Evolutionary conservation across 208 protist species (phyloP).

Genomic region (Leishmania braziliensis): DNA sequence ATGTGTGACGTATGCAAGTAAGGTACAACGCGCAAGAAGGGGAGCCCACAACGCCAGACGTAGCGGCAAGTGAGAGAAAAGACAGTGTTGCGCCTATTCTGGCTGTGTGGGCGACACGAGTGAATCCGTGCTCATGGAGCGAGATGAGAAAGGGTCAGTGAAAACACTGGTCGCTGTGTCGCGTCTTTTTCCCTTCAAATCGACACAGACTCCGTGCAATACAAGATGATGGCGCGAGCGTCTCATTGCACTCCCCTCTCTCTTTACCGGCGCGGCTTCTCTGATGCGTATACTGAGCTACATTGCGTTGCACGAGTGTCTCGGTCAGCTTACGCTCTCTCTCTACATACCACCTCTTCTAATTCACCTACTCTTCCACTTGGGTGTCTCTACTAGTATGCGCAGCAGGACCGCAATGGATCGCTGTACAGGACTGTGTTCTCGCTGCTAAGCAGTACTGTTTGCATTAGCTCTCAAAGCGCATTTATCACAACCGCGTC

Average conservation of each 20-base stretch:
- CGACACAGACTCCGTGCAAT: neutral
- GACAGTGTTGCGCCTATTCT: too few relatives aligned
- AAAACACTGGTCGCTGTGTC: neutral
- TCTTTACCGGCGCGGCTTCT: neutral
- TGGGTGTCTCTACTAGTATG: neutral
- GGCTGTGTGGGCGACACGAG: neutral
- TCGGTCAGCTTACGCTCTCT: neutral
- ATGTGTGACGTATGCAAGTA: slow-evolving; percentile 7
- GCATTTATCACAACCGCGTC: neutral
- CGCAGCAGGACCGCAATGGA: neutral
- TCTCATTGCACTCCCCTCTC: neutral
- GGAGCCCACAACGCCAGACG: neutral
- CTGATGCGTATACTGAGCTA: neutral
- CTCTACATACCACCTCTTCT: neutral
- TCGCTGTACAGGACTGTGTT: neutral
- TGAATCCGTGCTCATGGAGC: neutral
- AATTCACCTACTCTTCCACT: neutral
- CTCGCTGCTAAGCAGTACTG: neutral
- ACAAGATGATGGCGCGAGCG: neutral
- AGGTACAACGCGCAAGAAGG: slow-evolving; percentile 7
- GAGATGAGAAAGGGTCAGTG: neutral
- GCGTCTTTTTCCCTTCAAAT: neutral
- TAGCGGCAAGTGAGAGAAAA: neutral
- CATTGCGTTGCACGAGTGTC: neutral
- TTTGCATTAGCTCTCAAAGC: neutral